Conservation (phyloP, 1,284 basidiomycete genomes). For the Entoloma clypeatum region DNA sequence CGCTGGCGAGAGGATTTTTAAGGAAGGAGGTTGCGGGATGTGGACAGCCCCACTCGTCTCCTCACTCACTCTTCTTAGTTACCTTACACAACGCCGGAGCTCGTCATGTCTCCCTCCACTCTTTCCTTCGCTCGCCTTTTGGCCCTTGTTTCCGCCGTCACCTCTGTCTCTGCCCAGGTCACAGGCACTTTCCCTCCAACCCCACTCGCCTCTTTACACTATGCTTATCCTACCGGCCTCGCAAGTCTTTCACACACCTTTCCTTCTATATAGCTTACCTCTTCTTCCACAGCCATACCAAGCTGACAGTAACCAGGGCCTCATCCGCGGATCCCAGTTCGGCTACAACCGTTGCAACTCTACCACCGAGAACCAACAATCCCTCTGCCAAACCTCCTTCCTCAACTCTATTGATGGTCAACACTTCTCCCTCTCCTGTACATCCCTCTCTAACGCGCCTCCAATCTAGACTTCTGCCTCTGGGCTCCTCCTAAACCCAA, state of each 20-base stretch:
- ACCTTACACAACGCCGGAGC: conserved; percentile 6
- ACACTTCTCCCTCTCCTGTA: conserved; percentile 11
- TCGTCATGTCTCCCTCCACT: conserved; percentile 23
- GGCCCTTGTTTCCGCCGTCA: conserved; percentile 14
- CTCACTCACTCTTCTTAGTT: conserved; percentile 11
- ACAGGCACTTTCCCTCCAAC: conserved; percentile 38
- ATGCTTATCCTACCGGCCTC: conserved; percentile 45
- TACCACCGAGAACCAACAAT: conserved; percentile 57
- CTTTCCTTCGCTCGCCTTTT: conserved; percentile 19
- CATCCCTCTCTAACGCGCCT: not conserved
- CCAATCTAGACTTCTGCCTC: conserved; percentile 38
- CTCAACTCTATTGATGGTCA: conserved; percentile 51
- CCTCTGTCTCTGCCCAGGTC: conserved; percentile 11
- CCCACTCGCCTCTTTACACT: conserved; percentile 52
- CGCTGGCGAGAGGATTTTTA: conserved; percentile 12
- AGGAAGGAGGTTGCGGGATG: conserved; percentile 8
- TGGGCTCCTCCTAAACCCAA: conserved; percentile 45
- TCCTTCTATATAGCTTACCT: not conserved
- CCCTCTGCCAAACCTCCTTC: conserved; percentile 62
- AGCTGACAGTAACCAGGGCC: conserved; percentile 44
- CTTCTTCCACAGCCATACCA: conserved; percentile 46
- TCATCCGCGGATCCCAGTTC: conserved; percentile 51
- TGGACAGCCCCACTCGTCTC: conserved; percentile 2
- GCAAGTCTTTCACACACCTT: conserved; percentile 31
- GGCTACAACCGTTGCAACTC: conserved; percentile 73